A percentile compares a stretch with the other conserved stretches of the same genome.
Conservation (phyloP, 73 alveolate genomes). For the Stentor roeselii region DNA sequence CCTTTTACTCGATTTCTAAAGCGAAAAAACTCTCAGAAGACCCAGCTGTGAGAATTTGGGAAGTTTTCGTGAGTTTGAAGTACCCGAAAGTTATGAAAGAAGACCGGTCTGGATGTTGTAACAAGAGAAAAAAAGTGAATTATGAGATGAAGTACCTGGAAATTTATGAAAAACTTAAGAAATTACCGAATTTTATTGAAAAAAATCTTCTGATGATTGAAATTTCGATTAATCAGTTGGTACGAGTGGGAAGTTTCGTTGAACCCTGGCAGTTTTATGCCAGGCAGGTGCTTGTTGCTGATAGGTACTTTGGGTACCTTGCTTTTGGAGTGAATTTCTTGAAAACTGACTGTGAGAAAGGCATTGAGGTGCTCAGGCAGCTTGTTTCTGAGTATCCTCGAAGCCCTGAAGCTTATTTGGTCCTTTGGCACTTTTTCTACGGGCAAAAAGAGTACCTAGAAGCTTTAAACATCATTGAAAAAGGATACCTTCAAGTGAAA, state of each 20-base stretch:
- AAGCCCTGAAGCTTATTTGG: not conserved
- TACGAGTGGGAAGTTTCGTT: not conserved
- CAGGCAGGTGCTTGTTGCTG: not conserved
- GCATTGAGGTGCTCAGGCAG: not conserved
- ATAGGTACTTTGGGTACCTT: not conserved
- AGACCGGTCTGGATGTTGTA: not conserved
- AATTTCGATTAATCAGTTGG: not conserved
- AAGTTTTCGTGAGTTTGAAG: too few species aligned
- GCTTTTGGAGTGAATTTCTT: not conserved
- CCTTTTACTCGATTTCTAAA: not conserved
- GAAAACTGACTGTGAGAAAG: not conserved
- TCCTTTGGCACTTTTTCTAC: not conserved
- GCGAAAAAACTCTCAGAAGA: not conserved
- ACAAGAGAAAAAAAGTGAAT: not conserved
- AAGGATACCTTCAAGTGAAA: not conserved
- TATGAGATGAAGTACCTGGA: too few species aligned
- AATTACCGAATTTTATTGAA: not conserved
- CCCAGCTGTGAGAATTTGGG: not conserved
- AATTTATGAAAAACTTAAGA: not conserved
- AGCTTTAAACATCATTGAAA: not conserved
- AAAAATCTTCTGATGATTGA: not conserved
- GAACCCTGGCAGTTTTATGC: slow-evolving; percentile 2
- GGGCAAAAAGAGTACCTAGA: not conserved
- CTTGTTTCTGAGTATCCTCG: not conserved
- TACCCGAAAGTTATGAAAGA: not conserved